Percentiles rank a stretch among this genome's conserved stretches.
These are phyloP conservation scores for Clitoria ternatea DNA, from an alignment of 306 rosid species.

Conservation along the genomic window DNA sequence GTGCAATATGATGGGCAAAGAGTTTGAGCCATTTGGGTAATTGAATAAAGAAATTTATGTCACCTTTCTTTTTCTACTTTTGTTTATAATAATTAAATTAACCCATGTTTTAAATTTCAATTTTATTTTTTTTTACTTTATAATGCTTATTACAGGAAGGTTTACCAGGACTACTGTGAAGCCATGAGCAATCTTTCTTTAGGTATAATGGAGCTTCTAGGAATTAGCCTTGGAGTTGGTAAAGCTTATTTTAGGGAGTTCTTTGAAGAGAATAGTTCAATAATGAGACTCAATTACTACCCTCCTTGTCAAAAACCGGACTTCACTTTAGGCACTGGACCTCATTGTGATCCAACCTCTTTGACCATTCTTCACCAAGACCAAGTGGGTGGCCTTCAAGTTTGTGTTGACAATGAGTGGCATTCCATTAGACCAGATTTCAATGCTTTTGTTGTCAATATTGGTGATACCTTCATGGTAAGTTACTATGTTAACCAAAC, in stretches of 20 bases:
- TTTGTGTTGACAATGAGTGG: conserved; percentile 82
- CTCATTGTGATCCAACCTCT: conserved; percentile 98
- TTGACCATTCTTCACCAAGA: conserved; percentile 93
- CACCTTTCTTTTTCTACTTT: background rate
- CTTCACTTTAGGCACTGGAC: conserved; percentile 93
- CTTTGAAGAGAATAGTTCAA: conserved; percentile 73
- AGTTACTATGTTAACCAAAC: background rate
- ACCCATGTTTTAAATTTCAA: background rate
- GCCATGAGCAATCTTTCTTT: conserved; percentile 85
- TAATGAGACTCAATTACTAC: conserved; percentile 96
- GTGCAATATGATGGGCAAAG: conserved; percentile 52
- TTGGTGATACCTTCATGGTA: conserved; percentile 99
- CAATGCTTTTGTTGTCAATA: conserved; percentile 86
- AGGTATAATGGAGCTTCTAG: conserved; percentile 90
- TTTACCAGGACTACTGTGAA: conserved; percentile 70
- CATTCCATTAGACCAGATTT: conserved; percentile 63
- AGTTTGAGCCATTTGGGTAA: conserved; percentile 69
- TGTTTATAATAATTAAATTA: background rate
- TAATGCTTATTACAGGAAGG: conserved; percentile 38
- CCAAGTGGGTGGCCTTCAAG: conserved; percentile 88
- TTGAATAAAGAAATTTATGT: background rate
- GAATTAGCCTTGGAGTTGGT: conserved; percentile 81
- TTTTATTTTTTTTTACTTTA: background rate
- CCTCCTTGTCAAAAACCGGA: conserved; percentile 94
- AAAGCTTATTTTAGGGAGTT: conserved; percentile 58